phyloP scores from a whole-genome alignment of 73 alveolate species.

The Symbiodinium pilosum region DNA sequence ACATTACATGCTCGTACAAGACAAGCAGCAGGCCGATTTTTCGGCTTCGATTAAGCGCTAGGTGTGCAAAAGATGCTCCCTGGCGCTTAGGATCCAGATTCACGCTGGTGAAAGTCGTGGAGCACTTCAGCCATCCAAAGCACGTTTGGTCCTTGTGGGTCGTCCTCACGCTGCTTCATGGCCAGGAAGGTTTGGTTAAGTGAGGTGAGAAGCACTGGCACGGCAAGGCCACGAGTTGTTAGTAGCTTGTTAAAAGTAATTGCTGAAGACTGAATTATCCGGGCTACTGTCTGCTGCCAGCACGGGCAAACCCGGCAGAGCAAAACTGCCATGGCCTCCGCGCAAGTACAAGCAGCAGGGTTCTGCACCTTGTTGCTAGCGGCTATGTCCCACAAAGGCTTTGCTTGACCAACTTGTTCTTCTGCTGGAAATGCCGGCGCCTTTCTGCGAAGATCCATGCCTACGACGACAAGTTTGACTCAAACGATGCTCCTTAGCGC shows the following conservation, averaged over 20 bases:
- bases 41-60: too few species aligned
- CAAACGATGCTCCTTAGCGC: too few species aligned
- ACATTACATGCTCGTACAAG: too few species aligned
- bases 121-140: background rate
- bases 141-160: background rate
- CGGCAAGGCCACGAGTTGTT: background rate
- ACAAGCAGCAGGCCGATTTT: too few species aligned
- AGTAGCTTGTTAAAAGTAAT: background rate
- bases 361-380: too few species aligned
- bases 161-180: background rate
- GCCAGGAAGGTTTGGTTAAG: background rate
- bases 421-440: background rate
- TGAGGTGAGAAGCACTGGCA: background rate
- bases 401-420: background rate
- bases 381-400: too few species aligned
- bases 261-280: background rate
- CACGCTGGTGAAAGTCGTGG: background rate
- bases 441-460: too few species aligned
- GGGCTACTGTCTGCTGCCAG: background rate
- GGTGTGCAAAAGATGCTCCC: too few species aligned
- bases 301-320: background rate
- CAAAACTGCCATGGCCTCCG: too few species aligned
- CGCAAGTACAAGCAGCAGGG: background rate
- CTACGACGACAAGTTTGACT: too few species aligned
- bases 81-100: background rate